Evolutionary conservation across 1,284 basidiomycete species (phyloP).

Genomic region (Microbotryum silenes-acaulis): DNA sequence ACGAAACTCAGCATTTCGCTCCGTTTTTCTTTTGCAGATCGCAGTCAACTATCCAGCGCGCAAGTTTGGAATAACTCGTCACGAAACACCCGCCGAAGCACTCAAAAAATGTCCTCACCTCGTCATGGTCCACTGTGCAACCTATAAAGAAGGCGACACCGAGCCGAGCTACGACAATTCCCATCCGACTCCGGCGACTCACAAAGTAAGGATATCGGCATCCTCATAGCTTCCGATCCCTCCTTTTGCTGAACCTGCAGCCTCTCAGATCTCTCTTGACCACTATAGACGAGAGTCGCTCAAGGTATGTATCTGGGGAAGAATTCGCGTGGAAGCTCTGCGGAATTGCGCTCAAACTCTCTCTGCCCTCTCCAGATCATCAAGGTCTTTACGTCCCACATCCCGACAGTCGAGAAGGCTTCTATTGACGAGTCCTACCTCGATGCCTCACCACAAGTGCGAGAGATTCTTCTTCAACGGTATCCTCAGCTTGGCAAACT

Average conservation of each 20-base stretch:
- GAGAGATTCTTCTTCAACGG: conserved; percentile 59
- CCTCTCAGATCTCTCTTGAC: conserved; percentile 75
- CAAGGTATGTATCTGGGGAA: conserved; percentile 44
- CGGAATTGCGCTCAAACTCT: too few relatives aligned
- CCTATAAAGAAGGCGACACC: conserved; percentile 78
- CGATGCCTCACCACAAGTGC: conserved; percentile 71
- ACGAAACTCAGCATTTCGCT: background rate
- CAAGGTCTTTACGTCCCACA: conserved; percentile 52
- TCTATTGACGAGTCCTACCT: conserved; percentile 71
- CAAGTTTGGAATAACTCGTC: conserved; percentile 76
- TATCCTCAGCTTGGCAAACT: conserved; percentile 67
- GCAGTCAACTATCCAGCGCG: conserved; percentile 95
- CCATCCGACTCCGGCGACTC: conserved; percentile 68
- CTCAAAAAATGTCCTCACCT: conserved; percentile 72
- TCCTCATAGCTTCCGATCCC: conserved; percentile 32
- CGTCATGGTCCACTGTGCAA: conserved; percentile 83
- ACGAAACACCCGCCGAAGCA: conserved; percentile 33
- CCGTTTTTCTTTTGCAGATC: conserved; percentile 46
- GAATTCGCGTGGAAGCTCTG: too few relatives aligned
- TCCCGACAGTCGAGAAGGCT: conserved; percentile 44
- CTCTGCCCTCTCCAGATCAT: conserved; percentile 49
- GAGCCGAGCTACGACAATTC: conserved; percentile 85
- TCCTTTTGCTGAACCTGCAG: background rate
- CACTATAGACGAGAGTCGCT: conserved; percentile 83
- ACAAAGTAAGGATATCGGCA: conserved; percentile 60